These are phyloP conservation scores for Chrysosphaeria jannelii DNA, from an alignment of 2,329 filamentous ascomycete species.

Conservation along the genomic window DNA sequence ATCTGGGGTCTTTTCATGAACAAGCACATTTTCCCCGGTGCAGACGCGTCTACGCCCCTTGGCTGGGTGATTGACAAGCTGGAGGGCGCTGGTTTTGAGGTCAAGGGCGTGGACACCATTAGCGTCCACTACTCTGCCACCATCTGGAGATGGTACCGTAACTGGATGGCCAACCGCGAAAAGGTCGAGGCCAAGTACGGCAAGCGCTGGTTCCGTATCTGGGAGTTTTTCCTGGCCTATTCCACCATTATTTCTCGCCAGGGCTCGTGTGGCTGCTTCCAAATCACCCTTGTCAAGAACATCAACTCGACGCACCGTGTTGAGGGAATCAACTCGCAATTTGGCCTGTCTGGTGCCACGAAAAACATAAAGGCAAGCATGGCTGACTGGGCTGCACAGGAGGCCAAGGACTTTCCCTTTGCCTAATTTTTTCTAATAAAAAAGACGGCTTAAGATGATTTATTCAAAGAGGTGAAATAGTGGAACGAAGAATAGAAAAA, in stretches of 20 bases:
- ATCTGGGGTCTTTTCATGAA: slow-evolving; percentile 99
- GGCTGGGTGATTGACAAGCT: slow-evolving; percentile 63
- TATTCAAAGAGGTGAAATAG: too few species aligned
- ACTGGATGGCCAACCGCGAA: slow-evolving; percentile 84
- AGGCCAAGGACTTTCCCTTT: slow-evolving; percentile 8
- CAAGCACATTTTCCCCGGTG: slow-evolving; percentile 95
- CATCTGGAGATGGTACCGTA: slow-evolving; percentile 93
- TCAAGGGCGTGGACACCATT: slow-evolving; percentile 78
- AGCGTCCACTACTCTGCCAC: slow-evolving; percentile 94
- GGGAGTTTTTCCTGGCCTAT: slow-evolving; percentile 74
- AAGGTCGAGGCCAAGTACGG: slow-evolving; percentile 92
- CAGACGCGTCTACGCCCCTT: slow-evolving; percentile 79
- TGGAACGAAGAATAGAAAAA: too few species aligned
- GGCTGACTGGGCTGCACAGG: slow-evolving; percentile 8
- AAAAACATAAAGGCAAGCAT: slow-evolving; percentile 10
- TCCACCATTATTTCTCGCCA: slow-evolving; percentile 63
- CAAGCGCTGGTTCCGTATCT: slow-evolving; percentile 82
- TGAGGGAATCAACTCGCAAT: slow-evolving; percentile 40
- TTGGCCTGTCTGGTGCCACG: slow-evolving; percentile 31
- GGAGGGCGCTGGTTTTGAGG: slow-evolving; percentile 64
- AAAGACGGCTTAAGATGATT: too few species aligned
- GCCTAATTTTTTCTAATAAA: slow-evolving; percentile 7
- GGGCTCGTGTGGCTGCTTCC: slow-evolving; percentile 60
- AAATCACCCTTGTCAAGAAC: slow-evolving; percentile 71
- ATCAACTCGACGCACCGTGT: slow-evolving; percentile 63